Base-by-base conservation (phyloP, 2,329 filamentous ascomycete species). In the Talaromyces sp. region DNA sequence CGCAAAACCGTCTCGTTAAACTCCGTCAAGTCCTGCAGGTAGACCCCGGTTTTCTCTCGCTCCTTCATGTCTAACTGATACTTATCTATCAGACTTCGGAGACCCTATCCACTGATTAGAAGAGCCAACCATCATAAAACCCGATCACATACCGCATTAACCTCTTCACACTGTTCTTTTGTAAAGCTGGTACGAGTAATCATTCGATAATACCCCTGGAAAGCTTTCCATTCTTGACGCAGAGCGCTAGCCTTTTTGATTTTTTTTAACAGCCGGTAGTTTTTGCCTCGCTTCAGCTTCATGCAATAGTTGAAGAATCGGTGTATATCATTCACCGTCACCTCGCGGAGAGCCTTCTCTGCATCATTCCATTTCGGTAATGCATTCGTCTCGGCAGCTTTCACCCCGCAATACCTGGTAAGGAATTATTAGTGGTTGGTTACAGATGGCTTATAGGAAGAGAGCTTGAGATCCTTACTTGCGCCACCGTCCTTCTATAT, bases 1-100 rank as follows among this genome's bases (percentile, higher is more conserved):
- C 61, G 27, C 23, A 68, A 59, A 23, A 67, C 66, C 27, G 53
- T 70, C 53, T 70, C 33, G 51, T 70, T 66, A 14, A 68, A 68
- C 44, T 44, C 50, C 28, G 66, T 53, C 55, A 68, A 65, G 54
- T 69, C 63, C 56, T 70, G 51, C 14, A 70, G 66, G 56, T 68
- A 70, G 10, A 70, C 61, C 27, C 59, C 63, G 42, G 56, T 50
- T 42, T 66, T 69, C 56, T 58, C 56, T 23, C 55, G 53, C 30
- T 40, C 33, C 57, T 69, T 57, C 2, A 33, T 57, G 3, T 44
- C 16, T 9, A 57, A 27, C 0, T 57, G 3, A 6, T 27, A 33
- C 28, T 57, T 23, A 12, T 50, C 23, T 6, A 57, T 57, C 23
- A 57, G 14, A 5, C 34, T 4, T 40, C 4, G 12, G 6, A 40